Evolutionary conservation across 805 yeast genomes (phyloP).

Genomic region (Monosporozyma unispora): DNA sequence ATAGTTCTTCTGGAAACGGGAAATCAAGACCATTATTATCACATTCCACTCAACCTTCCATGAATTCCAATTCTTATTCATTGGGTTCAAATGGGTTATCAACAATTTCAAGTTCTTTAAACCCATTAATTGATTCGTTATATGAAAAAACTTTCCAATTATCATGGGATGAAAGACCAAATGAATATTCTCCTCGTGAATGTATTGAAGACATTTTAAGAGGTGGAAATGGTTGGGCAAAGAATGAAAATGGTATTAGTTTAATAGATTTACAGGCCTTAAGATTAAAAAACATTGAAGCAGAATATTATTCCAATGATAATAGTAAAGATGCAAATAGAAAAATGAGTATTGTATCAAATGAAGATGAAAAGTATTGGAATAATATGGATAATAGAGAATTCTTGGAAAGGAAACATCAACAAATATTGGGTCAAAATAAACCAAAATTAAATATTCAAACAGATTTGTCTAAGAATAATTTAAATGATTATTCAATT

Average conservation of each 20-base stretch:
- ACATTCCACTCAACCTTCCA: background rate
- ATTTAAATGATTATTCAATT: background rate
- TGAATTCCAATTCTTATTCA: background rate
- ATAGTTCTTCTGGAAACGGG: too few species aligned
- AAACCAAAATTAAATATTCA: background rate
- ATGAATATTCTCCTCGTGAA: constrained; percentile 57
- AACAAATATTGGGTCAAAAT: constrained; percentile 12
- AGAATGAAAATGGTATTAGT: constrained; percentile 30
- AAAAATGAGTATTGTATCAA: constrained; percentile 1
- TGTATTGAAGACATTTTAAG: constrained; percentile 67
- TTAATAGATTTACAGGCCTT: constrained; percentile 28
- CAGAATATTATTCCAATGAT: background rate
- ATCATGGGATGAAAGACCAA: constrained; percentile 51
- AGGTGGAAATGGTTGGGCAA: constrained; percentile 63
- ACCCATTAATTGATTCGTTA: constrained; percentile 42
- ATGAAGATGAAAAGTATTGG: constrained; percentile 11
- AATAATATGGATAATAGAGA: constrained; percentile 23
- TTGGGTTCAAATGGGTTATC: constrained; percentile 16
- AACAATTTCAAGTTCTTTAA: constrained; percentile 30
- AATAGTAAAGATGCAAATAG: background rate
- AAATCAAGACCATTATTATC: background rate
- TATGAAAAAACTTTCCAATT: constrained; percentile 48
- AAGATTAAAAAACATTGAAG: constrained; percentile 21
- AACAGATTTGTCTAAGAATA: background rate
- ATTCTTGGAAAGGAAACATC: constrained; percentile 20